Evolutionary conservation across 345 rosid species (phyloP), one percentile per base, ranked within the genome.

Genomic region (Aquilaria yunnanensis): DNA sequence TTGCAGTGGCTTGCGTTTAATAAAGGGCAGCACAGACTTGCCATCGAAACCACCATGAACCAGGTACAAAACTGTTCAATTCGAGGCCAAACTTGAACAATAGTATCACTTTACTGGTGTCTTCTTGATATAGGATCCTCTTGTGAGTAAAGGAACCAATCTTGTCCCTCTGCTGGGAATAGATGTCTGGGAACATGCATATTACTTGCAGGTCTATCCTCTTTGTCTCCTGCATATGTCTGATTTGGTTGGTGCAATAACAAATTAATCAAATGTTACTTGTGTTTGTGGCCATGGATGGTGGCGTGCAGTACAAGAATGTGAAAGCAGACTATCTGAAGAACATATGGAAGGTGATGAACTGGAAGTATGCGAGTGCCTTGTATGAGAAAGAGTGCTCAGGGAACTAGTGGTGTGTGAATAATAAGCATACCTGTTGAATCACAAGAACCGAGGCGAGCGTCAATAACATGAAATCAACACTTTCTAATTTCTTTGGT

Each of bases 181-280:
- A 66, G 85, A 85, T 67, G 90, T 82, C 33, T 85, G 87, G 90
- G 90, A 85, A 74, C 90, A 85, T 71, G 90, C 87, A 69, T 85
- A 85, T 77, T 85, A 85, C 69, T 65, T 85, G 32, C 90, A 85
- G 83, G 90, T 85, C n/a, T 62, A 10, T 61, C 56, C 52, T 33
- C 12, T 3, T 23, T 71, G 12, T 8, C 4, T 12, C 10, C 9
- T 54, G 9, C 6, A 54, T 16, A 4, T 16, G 29, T 52, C 56
- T 52, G 4, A 16, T 16, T 52, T 52, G 52, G 6, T 49, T 7
- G 6, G 10, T 14, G 30, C 6, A 2, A 12, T 54, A 23, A 54
- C 11, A n/a, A 12, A 9, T 54, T 3, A 10, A 23, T 6, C 10
- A 23, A 54, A 7, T 6, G 30, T 23, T 3, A 33, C 10, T 14